Conservation (phyloP, 805 yeast species). For the Pichia cabralensis region DNA sequence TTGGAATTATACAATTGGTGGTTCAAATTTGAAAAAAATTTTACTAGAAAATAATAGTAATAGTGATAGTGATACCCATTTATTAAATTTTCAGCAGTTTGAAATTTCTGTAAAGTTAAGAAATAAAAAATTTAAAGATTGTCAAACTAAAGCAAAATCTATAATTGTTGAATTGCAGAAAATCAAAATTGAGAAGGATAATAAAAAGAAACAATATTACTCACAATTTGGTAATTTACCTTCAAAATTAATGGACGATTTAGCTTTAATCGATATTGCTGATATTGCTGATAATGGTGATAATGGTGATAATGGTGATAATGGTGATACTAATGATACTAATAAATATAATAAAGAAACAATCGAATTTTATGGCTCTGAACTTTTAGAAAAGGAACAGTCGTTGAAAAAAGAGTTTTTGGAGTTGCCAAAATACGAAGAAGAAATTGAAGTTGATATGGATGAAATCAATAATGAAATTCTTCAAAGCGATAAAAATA, state of each 20-base stretch:
- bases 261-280: no score
- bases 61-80: neutral
- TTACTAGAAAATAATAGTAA: neutral
- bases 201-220: slow-evolving; percentile 1
- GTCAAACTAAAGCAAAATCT: neutral
- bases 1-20: slow-evolving; percentile 36
- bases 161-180: slow-evolving; percentile 2
- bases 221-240: neutral
- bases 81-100: neutral
- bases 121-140: slow-evolving; percentile 1
- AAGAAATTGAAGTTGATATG: no score
- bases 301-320: no score
- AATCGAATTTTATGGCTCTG: slow-evolving; percentile 3
- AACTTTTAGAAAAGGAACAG: slow-evolving; percentile 8
- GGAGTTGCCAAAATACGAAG: slow-evolving; percentile 6
- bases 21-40: slow-evolving; percentile 14
- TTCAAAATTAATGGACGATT: no score
- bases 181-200: slow-evolving; percentile 1
- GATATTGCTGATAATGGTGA: no score
- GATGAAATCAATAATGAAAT: no score
- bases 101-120: neutral
- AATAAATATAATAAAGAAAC: slow-evolving; percentile 1
- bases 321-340: neutral
- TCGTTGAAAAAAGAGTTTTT: slow-evolving; percentile 8
- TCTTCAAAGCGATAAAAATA: no score